Evolutionary conservation across 164 flowering plant species (phyloP).

Genomic region (Macadamia tetraphylla): DNA sequence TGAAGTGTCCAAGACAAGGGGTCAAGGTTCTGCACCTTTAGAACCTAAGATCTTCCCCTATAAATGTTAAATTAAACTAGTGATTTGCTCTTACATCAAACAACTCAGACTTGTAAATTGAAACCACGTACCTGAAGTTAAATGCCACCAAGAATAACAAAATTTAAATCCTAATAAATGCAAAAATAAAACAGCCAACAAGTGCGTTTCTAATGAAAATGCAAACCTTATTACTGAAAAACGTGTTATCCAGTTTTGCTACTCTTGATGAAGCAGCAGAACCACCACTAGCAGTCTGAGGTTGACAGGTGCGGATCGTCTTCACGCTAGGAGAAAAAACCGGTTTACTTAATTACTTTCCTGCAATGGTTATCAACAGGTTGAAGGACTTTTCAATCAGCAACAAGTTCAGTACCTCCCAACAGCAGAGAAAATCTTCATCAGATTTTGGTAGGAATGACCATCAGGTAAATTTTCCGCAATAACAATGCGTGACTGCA

Average conservation of each 20-base stretch:
- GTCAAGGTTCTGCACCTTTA: no score
- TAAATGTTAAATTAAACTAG: no score
- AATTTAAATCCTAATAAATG: background rate
- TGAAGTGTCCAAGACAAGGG: no score
- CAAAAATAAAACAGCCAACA: background rate
- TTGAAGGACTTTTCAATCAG: background rate
- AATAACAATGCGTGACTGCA: constrained; percentile 78
- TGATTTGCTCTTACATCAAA: no score
- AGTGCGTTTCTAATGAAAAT: background rate
- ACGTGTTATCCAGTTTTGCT: constrained; percentile 55
- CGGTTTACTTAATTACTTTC: background rate
- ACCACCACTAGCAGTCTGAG: constrained; percentile 59
- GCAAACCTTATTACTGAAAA: constrained; percentile 70
- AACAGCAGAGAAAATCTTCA: constrained; percentile 78
- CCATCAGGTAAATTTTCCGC: constrained; percentile 96
- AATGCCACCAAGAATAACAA: background rate
- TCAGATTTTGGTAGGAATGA: constrained; percentile 90
- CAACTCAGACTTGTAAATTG: no score
- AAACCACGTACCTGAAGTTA: no score
- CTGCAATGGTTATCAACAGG: background rate
- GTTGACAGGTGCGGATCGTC: constrained; percentile 87
- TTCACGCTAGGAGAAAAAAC: constrained; percentile 55
- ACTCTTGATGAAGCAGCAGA: constrained; percentile 61
- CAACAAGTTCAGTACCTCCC: constrained; percentile 56
- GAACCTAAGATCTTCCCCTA: no score